Percentiles rank a stretch among this genome's conserved stretches.
These are phyloP conservation scores for Sequoia sempervirens DNA, from an alignment of 75 land plant genomes.

Conservation along the genomic window DNA sequence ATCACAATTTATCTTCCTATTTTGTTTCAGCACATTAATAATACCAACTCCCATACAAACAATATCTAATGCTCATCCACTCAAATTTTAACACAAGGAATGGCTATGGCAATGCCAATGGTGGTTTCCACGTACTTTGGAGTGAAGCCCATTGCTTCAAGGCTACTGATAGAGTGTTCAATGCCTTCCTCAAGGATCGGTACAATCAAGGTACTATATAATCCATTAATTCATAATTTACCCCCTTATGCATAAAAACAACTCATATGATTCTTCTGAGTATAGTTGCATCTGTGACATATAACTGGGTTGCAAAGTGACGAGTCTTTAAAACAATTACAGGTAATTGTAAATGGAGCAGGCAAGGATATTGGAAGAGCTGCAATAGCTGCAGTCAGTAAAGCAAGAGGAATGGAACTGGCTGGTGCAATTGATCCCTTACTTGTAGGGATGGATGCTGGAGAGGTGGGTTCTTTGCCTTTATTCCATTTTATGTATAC, in stretches of 20 bases:
- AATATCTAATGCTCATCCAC: background rate
- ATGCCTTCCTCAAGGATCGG: background rate
- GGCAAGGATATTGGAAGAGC: constrained; percentile 68
- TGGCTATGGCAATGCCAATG: background rate
- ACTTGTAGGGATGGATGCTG: constrained; percentile 64
- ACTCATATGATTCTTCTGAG: background rate
- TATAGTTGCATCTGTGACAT: background rate
- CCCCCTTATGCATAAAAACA: too few relatives aligned
- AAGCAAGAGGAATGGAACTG: constrained; percentile 85
- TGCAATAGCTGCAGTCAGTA: constrained; percentile 63
- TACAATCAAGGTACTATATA: background rate
- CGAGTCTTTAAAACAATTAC: background rate
- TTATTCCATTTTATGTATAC: background rate
- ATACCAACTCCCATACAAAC: too few relatives aligned
- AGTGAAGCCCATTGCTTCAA: background rate
- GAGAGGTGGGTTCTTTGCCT: constrained; percentile 45
- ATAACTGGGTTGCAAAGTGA: background rate
- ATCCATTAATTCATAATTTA: too few relatives aligned
- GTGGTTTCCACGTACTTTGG: background rate
- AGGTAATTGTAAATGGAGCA: constrained; percentile 82
- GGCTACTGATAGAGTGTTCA: background rate
- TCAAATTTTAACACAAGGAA: background rate
- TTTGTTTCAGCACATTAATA: background rate
- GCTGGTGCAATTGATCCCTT: constrained; percentile 70
- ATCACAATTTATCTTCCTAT: too few relatives aligned